Evolutionary conservation across 805 yeast genomes (phyloP).

Genomic region (Metschnikowia corniflorae): DNA sequence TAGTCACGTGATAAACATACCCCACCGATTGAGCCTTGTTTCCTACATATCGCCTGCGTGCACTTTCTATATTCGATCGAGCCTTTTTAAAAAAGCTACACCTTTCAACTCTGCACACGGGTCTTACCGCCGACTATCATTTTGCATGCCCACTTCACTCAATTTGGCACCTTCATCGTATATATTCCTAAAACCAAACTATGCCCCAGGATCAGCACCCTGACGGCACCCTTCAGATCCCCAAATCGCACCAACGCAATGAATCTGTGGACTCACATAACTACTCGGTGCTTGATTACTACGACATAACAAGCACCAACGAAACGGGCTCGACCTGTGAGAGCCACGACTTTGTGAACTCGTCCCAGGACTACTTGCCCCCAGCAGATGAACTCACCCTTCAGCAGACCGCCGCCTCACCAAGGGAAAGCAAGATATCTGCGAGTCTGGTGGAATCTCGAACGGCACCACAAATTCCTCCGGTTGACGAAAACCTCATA

Average conservation of each 20-base stretch:
- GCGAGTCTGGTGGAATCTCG: slow-evolving; percentile 1
- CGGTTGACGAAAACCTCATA: slow-evolving; percentile 7
- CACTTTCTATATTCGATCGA: no score
- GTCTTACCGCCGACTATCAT: no score
- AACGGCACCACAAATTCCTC: slow-evolving; percentile 3
- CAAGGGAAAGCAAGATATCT: not conserved
- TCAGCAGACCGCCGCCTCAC: not conserved
- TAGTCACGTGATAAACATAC: no score
- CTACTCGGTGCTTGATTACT: slow-evolving; percentile 37
- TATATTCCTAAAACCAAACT: no score
- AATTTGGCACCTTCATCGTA: no score
- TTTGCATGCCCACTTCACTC: no score
- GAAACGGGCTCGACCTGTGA: slow-evolving; percentile 1
- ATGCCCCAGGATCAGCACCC: slow-evolving; percentile 10
- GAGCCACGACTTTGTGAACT: not conserved
- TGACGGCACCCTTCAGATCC: not conserved
- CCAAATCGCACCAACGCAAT: slow-evolving; percentile 24
- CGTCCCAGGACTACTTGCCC: not conserved
- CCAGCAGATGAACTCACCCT: not conserved
- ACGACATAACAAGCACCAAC: slow-evolving; percentile 43
- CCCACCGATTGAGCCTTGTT: no score
- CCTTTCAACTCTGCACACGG: no score
- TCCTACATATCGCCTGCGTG: no score
- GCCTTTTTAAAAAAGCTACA: no score
- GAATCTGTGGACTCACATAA: slow-evolving; percentile 33